Evolutionary conservation across 345 rosid species (phyloP).

Genomic region (Populus ilicifolia): DNA sequence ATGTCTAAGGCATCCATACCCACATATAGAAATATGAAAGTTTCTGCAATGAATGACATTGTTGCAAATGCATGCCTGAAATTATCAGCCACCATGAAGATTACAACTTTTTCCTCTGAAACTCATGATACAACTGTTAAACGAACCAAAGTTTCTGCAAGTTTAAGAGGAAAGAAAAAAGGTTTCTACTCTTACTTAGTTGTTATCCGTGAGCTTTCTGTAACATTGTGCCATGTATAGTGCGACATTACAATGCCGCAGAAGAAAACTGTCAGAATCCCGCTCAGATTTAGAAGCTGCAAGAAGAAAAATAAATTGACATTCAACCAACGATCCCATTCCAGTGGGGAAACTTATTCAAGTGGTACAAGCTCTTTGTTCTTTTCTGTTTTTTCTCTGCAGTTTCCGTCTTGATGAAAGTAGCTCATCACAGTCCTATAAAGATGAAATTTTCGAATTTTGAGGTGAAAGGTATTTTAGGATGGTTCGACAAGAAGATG

Average conservation of each 20-base stretch:
- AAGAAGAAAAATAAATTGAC: background rate
- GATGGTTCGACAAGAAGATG: background rate
- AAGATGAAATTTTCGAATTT: background rate
- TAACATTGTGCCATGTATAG: constrained; percentile 72
- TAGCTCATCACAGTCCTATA: background rate
- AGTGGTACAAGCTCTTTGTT: background rate
- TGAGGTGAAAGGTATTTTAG: background rate
- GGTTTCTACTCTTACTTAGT: constrained; percentile 44
- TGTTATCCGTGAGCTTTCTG: constrained; percentile 64
- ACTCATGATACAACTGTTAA: background rate
- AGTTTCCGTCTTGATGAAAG: background rate
- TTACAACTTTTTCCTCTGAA: background rate
- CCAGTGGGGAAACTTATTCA: background rate
- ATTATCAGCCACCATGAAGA: constrained; percentile 15
- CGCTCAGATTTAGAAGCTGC: constrained; percentile 67
- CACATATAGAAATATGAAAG: constrained; percentile 62
- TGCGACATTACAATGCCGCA: constrained; percentile 71
- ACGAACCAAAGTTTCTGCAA: background rate
- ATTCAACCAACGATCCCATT: background rate
- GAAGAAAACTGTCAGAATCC: constrained; percentile 66
- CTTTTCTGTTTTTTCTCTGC: background rate
- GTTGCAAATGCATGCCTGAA: constrained; percentile 75
- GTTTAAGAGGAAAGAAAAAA: background rate
- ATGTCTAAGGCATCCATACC: constrained; percentile 69
- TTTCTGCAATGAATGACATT: constrained; percentile 67